A percentile compares a stretch with the other conserved stretches of the same genome.
Evolutionary conservation across 805 yeast species (phyloP).

Genomic region (Metschnikowia kunwiensis): DNA sequence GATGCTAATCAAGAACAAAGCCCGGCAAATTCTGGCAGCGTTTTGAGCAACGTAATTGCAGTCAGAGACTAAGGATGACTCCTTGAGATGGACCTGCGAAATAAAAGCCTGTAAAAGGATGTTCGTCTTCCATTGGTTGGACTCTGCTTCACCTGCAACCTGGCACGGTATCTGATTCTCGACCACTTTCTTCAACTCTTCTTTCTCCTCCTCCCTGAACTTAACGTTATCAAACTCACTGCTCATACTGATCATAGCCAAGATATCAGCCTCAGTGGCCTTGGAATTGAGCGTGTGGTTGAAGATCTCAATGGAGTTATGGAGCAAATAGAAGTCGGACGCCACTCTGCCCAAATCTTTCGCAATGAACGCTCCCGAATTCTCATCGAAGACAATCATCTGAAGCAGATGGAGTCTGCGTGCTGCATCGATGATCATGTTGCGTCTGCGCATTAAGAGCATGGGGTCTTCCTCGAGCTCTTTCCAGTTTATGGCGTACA

Average conservation of each 20-base stretch:
- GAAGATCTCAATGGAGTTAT: slow-evolving; percentile 84
- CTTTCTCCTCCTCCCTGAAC: slow-evolving; percentile 81
- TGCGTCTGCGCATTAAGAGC: slow-evolving; percentile 67
- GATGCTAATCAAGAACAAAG: slow-evolving; percentile 80
- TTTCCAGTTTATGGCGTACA: slow-evolving; percentile 86
- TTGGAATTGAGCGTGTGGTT: slow-evolving; percentile 77
- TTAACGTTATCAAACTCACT: slow-evolving; percentile 90
- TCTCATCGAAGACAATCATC: slow-evolving; percentile 90
- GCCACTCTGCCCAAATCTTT: slow-evolving; percentile 94
- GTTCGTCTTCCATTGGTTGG: slow-evolving; percentile 84
- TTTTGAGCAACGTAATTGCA: slow-evolving; percentile 93
- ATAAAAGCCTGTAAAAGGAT: slow-evolving; percentile 84
- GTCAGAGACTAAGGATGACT: slow-evolving; percentile 82
- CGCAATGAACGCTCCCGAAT: slow-evolving; percentile 70
- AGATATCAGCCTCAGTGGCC: slow-evolving; percentile 89
- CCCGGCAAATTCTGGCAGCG: slow-evolving; percentile 88
- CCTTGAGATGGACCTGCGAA: slow-evolving; percentile 67
- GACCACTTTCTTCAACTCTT: slow-evolving; percentile 61
- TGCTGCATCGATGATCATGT: slow-evolving; percentile 78
- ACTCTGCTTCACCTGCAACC: slow-evolving; percentile 69
- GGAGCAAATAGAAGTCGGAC: slow-evolving; percentile 84
- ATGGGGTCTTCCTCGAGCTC: slow-evolving; percentile 82
- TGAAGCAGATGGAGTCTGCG: slow-evolving; percentile 79
- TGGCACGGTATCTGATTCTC: slow-evolving; percentile 74
- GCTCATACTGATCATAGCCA: slow-evolving; percentile 87